Evolutionary conservation across 257 asterid species (phyloP).

Genomic region (Salvia hispanica): DNA sequence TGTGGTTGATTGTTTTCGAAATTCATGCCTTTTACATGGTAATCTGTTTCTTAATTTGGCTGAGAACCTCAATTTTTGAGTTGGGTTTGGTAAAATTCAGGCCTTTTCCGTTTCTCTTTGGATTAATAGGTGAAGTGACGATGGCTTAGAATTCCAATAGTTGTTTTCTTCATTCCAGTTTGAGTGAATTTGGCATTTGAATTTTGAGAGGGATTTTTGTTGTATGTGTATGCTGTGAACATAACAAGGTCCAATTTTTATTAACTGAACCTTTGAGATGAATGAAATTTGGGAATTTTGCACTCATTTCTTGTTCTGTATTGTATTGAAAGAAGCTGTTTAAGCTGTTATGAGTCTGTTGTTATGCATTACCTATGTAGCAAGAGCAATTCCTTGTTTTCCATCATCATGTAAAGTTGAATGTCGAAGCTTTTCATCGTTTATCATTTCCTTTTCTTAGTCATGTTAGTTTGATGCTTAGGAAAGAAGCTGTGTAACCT

Average conservation of each 20-base stretch:
- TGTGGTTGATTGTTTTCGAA: neutral
- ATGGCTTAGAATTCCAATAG: conserved; percentile 7
- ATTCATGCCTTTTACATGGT: neutral
- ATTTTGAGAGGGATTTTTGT: conserved; percentile 8
- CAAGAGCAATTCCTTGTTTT: neutral
- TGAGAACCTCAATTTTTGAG: neutral
- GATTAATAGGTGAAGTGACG: neutral
- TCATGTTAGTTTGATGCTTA: neutral
- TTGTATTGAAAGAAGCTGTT: neutral
- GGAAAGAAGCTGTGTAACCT: too few relatives aligned
- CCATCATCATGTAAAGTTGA: neutral
- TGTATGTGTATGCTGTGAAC: neutral
- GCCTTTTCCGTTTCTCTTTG: neutral
- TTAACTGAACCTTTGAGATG: neutral
- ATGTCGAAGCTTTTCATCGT: conserved; percentile 10
- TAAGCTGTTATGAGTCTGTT: conserved; percentile 8
- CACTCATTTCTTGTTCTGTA: too few relatives aligned
- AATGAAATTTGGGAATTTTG: too few relatives aligned
- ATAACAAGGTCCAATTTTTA: neutral
- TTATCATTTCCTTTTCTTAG: neutral
- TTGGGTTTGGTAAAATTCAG: conserved; percentile 11
- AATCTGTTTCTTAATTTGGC: conserved; percentile 3
- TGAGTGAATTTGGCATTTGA: neutral
- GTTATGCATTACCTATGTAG: conserved; percentile 1
- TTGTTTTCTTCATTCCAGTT: neutral